Percentiles rank a stretch among this genome's conserved stretches.
Conservation (phyloP, 495 filamentous ascomycete genomes). For the Xylaria grammica region DNA sequence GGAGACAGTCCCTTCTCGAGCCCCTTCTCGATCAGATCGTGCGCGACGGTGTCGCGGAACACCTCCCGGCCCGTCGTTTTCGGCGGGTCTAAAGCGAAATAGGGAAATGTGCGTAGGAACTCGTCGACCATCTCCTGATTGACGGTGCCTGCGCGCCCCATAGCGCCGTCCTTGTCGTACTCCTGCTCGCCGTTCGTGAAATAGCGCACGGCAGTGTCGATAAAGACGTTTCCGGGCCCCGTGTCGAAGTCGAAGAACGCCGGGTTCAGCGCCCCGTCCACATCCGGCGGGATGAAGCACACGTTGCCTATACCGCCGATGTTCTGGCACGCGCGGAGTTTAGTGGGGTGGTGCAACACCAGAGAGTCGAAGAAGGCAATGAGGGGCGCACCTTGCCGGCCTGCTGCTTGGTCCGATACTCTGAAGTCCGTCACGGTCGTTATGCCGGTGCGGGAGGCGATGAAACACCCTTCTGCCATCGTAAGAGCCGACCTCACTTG, state of each 20-base stretch:
- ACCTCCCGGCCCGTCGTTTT: constrained; percentile 66
- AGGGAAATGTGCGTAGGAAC: constrained; percentile 51
- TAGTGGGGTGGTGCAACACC: constrained; percentile 60
- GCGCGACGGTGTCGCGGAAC: constrained; percentile 59
- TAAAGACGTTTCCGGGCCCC: constrained; percentile 54
- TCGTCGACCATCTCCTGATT: constrained; percentile 59
- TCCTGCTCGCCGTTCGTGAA: constrained; percentile 50
- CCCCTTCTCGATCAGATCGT: constrained; percentile 53
- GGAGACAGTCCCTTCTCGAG: constrained; percentile 48
- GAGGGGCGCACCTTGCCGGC: constrained; percentile 54
- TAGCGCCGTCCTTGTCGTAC: constrained; percentile 57
- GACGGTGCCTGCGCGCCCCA: constrained; percentile 57
- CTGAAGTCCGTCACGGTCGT: constrained; percentile 53
- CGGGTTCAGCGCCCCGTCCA: constrained; percentile 50
- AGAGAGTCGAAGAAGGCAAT: constrained; percentile 58
- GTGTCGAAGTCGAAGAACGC: constrained; percentile 59
- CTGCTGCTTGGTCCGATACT: constrained; percentile 49
- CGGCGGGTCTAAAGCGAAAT: constrained; percentile 55
- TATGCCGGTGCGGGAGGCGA: constrained; percentile 46
- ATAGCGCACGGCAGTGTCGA: constrained; percentile 52
- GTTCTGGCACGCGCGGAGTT: constrained; percentile 62
- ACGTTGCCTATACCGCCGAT: constrained; percentile 66
- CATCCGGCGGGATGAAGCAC: constrained; percentile 63
- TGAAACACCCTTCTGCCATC: constrained; percentile 51
- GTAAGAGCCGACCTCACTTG: constrained; percentile 56